Conservation (phyloP, 1,284 basidiomycete genomes). For the Golubevia sp. region DNA sequence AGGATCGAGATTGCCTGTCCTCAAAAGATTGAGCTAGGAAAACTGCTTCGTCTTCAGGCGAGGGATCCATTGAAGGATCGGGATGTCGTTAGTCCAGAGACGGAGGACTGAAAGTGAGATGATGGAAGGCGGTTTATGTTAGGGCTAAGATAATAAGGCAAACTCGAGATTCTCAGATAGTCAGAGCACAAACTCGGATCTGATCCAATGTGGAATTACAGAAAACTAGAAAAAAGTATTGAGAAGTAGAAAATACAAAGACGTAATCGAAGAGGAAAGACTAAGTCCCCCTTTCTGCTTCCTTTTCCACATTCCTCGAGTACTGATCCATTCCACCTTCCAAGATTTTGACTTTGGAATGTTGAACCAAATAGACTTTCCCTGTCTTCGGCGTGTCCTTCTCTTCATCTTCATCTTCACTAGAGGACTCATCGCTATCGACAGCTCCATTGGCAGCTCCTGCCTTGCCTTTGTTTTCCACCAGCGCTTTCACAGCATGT, state of each 20-base stretch:
- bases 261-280: neutral
- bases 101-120: neutral
- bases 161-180: too few species aligned
- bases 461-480: conserved; percentile 18
- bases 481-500: conserved; percentile 47
- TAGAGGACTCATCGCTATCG: conserved; percentile 63
- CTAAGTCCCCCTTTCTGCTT: conserved; percentile 8
- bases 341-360: conserved; percentile 63
- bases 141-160: too few species aligned
- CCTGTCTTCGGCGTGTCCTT: conserved; percentile 53
- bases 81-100: too few species aligned
- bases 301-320: conserved; percentile 61
- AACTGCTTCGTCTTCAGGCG: neutral
- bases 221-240: too few species aligned
- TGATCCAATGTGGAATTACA: too few species aligned
- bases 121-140: too few species aligned
- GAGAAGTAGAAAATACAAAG: neutral
- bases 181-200: too few species aligned
- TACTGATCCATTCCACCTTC: conserved; percentile 64
- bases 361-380: conserved; percentile 64
- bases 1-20: neutral
- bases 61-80: too few species aligned
- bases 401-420: conserved; percentile 39
- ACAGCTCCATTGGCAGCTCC: conserved; percentile 39
- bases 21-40: neutral